A percentile compares a stretch with the other conserved stretches of the same genome.
These are phyloP conservation scores for Backusella liffmaniae DNA, from an alignment of 192 early-diverging fungal genomes.

Conservation along the genomic window DNA sequence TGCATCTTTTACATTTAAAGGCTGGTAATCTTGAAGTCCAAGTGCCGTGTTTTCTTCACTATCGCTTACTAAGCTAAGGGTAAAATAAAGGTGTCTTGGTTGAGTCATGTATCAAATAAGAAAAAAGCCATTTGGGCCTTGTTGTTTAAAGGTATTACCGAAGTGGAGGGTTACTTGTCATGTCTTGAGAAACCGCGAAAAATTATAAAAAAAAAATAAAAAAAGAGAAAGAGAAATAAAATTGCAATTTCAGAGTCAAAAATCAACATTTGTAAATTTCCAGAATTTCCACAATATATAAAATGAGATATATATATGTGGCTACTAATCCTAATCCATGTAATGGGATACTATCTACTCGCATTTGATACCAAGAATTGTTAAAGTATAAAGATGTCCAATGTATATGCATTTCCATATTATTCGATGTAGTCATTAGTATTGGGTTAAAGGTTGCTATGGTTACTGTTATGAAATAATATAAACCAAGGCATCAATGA, in stretches of 20 bases:
- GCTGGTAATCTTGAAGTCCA: conserved; percentile 32
- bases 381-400: too few relatives aligned
- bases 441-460: too few relatives aligned
- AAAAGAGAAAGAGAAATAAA: neutral
- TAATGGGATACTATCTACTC: too few relatives aligned
- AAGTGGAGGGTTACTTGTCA: neutral
- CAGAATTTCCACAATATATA: too few relatives aligned
- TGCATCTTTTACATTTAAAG: conserved; percentile 90
- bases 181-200: neutral
- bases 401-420: too few relatives aligned
- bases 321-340: too few relatives aligned
- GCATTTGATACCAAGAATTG: too few relatives aligned
- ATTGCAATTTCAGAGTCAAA: neutral
- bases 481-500: too few relatives aligned
- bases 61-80: neutral
- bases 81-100: neutral
- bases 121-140: neutral
- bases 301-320: too few relatives aligned
- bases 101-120: neutral
- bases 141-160: neutral
- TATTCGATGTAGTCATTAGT: too few relatives aligned
- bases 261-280: neutral
- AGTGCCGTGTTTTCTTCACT: neutral
- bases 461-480: too few relatives aligned
- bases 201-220: neutral